Evolutionary conservation across 108 stramenopile genomes (phyloP), one percentile per base, ranked within the genome.

Genomic region (Phaeodactylum tricornutum): DNA sequence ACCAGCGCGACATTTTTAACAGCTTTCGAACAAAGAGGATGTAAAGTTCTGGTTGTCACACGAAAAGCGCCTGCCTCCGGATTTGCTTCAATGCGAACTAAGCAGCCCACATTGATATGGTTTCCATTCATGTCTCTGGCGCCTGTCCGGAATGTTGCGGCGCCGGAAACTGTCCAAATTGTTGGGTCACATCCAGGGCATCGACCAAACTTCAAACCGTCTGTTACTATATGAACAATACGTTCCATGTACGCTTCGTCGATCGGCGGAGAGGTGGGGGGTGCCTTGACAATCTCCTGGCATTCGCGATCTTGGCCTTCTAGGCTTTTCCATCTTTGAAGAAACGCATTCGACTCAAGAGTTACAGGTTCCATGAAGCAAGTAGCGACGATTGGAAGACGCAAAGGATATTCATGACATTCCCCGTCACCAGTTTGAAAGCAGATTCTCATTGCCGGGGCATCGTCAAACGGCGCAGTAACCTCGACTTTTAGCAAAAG

Each of bases 301-400:
- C 81, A 87, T 70, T 94, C 89, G 30, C 88, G 62, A 29, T 90
- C 84, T 55, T 86, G 78, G 4, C 86, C 85, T 51, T 90, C 89
- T 21, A 94, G 55, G 59, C 82, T 82, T 60, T 77, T 86, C 89
- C 93, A 94, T 64, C 92, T 60, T 36, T 83, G 80, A 87, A 93
- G 89, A 53, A 88, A 93, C 1, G 85, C 83, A 26, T 49, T 76
- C 22, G 84, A 69, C 33, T 87, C 85, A 9, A 86, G 64, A 32
- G 77, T 81, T 24, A 94, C 85, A 8, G 88, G 87, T 53, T 91
- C 87, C 83, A 84, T 85, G 62, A 91, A 94, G 44, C 81, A 91
- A 7, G 86, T 94, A 9, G 86, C 84, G n/a, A 90, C 87, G 51
- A 94, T 81, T 11, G 93, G 93, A 24, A 94, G 69, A 16, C 84